A percentile compares a stretch with the other conserved stretches of the same genome.
Evolutionary conservation across 2,329 filamentous ascomycete genomes (phyloP).

Genomic region (Chaetothyriales sp.): DNA sequence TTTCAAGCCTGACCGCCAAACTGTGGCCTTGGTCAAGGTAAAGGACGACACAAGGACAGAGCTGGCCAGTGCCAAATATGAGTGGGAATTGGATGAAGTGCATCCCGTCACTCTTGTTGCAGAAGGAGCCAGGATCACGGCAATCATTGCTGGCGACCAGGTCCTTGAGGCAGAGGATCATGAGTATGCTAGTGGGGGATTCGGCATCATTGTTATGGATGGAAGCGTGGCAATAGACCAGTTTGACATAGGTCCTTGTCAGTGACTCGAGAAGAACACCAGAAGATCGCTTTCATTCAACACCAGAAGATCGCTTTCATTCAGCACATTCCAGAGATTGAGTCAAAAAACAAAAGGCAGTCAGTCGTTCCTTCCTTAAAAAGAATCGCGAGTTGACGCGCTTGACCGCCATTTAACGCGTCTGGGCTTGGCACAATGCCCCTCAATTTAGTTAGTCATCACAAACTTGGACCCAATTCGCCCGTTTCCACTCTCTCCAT

Average conservation of each 20-base stretch:
- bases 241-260: not conserved
- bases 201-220: conserved; percentile 1
- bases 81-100: conserved; percentile 1
- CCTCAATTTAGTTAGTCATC: too few species aligned
- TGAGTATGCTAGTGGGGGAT: not conserved
- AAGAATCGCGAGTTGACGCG: too few species aligned
- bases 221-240: not conserved
- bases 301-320: not conserved
- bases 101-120: not conserved
- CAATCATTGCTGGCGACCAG: not conserved
- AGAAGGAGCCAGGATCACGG: not conserved
- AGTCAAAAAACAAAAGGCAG: too few species aligned
- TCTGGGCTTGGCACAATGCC: too few species aligned
- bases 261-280: not conserved
- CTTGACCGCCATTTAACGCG: too few species aligned
- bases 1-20: not conserved
- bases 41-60: conserved; percentile 1
- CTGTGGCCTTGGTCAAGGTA: not conserved
- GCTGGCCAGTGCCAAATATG: not conserved
- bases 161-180: not conserved
- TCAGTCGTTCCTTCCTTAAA: too few species aligned
- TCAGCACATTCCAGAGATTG: not conserved
- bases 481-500: not conserved
- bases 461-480: not conserved
- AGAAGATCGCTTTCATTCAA: too few species aligned